A percentile compares a stretch with the other conserved stretches of the same genome.
These are phyloP conservation scores for Rhizopus stolonifer DNA, from an alignment of 371 early-diverging fungal species.

Conservation along the genomic window DNA sequence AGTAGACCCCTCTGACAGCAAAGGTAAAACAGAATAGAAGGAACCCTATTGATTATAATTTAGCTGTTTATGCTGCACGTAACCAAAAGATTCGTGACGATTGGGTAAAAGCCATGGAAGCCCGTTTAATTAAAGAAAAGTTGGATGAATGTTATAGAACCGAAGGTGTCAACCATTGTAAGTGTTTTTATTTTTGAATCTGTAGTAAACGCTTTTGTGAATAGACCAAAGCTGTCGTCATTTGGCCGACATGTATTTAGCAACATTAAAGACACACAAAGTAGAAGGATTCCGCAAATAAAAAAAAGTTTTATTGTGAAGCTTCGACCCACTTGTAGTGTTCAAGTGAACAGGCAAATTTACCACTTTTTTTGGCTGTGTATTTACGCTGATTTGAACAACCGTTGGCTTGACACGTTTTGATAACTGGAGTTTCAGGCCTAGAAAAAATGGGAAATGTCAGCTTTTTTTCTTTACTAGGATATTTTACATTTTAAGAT, in stretches of 20 bases:
- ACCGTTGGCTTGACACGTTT: slow-evolving; percentile 31
- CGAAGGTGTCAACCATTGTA: slow-evolving; percentile 84
- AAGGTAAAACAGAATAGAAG: slow-evolving; percentile 29
- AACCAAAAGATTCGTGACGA: slow-evolving; percentile 77
- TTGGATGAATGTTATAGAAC: slow-evolving; percentile 76
- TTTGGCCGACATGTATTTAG: slow-evolving; percentile 47
- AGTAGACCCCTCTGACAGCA: slow-evolving; percentile 46
- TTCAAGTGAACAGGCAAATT: slow-evolving; percentile 44
- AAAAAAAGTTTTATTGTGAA: slow-evolving; percentile 10
- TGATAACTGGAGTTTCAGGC: not conserved
- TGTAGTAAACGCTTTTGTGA: not conserved
- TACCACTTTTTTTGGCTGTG: slow-evolving; percentile 35
- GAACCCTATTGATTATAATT: not conserved
- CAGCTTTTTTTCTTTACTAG: not conserved
- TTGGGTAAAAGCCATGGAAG: slow-evolving; percentile 86
- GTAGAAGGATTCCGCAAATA: slow-evolving; percentile 52
- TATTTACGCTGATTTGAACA: slow-evolving; percentile 42
- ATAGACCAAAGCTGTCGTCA: slow-evolving; percentile 51
- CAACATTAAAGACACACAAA: slow-evolving; percentile 45
- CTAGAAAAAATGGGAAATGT: not conserved
- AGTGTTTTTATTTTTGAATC: slow-evolving; percentile 23
- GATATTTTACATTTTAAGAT: not conserved
- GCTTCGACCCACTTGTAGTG: slow-evolving; percentile 39
- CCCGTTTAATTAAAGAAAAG: slow-evolving; percentile 72
- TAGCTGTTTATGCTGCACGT: slow-evolving; percentile 74